Evolutionary conservation across 148 eudicot species (phyloP).

Genomic region (Rhododendron kiyosumense): DNA sequence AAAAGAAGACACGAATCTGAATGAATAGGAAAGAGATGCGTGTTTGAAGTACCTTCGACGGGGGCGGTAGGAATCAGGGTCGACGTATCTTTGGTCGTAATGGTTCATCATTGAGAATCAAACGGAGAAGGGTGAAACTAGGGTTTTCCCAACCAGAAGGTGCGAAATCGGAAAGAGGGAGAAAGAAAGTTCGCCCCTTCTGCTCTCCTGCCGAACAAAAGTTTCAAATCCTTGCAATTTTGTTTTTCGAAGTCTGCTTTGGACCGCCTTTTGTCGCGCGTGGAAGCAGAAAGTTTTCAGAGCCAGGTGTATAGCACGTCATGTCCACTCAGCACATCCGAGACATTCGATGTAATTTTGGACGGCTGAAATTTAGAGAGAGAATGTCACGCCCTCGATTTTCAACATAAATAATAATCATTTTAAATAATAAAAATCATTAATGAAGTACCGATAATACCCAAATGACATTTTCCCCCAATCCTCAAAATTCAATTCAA

Average conservation of each 20-base stretch:
- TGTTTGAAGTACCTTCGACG: constrained; percentile 63
- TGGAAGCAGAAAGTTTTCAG: too few species aligned
- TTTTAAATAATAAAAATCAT: too few species aligned
- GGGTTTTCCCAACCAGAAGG: background rate
- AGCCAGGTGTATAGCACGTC: too few species aligned
- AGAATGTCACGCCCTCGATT: too few species aligned
- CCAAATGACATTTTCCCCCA: too few species aligned
- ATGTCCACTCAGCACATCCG: too few species aligned
- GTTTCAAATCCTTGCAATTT: background rate
- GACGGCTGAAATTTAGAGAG: too few species aligned
- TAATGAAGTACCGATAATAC: too few species aligned
- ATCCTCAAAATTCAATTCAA: too few species aligned
- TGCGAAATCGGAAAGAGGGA: background rate
- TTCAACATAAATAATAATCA: too few species aligned
- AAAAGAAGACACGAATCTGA: background rate
- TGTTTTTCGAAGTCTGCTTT: background rate
- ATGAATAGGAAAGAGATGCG: background rate
- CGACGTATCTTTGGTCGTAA: constrained; percentile 64
- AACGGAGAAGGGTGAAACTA: background rate
- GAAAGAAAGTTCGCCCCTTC: background rate
- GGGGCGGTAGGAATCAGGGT: constrained; percentile 66
- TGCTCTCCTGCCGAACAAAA: background rate
- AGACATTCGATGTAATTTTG: too few species aligned
- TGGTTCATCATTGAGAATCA: constrained; percentile 20
- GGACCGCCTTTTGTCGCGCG: too few species aligned